Evolutionary conservation across 2,329 filamentous ascomycete species (phyloP).

Genomic region (Alternaria angustiovoidea): DNA sequence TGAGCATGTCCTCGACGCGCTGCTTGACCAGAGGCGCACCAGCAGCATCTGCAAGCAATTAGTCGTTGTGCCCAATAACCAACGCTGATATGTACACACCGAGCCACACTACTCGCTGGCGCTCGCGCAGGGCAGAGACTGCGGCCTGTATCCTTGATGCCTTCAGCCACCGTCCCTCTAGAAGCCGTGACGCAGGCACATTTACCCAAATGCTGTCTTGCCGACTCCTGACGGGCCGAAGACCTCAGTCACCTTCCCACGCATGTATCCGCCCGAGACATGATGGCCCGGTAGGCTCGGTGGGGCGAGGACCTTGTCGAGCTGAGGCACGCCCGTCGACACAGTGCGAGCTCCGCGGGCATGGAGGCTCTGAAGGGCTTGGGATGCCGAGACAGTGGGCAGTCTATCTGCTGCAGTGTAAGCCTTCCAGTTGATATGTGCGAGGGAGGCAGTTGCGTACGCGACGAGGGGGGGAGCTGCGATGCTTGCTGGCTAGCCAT

Average conservation of each 20-base stretch:
- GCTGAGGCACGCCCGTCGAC: slow-evolving; percentile 57
- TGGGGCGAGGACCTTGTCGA: slow-evolving; percentile 55
- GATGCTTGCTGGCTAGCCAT: slow-evolving; percentile 44
- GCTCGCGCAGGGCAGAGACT: slow-evolving; percentile 67
- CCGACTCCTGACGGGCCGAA: slow-evolving; percentile 88
- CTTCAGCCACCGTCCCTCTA: slow-evolving; percentile 32
- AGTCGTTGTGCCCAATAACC: slow-evolving; percentile 27
- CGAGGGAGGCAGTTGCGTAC: slow-evolving; percentile 36
- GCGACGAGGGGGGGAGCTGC: slow-evolving; percentile 46
- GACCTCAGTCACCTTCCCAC: slow-evolving; percentile 83
- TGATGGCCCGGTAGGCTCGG: slow-evolving; percentile 33
- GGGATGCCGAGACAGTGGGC: slow-evolving; percentile 77
- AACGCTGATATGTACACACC: slow-evolving; percentile 62
- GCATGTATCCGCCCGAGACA: slow-evolving; percentile 65
- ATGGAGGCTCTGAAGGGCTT: slow-evolving; percentile 70
- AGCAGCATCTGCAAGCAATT: slow-evolving; percentile 56
- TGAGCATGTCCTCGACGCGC: slow-evolving; percentile 60
- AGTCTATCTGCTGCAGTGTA: slow-evolving; percentile 68
- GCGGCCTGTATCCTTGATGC: slow-evolving; percentile 72
- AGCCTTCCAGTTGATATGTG: slow-evolving; percentile 15
- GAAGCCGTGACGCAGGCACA: slow-evolving; percentile 28
- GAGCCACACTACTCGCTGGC: slow-evolving; percentile 79
- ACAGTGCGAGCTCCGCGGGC: slow-evolving; percentile 58
- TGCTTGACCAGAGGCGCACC: slow-evolving; percentile 57
- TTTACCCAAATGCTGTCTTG: slow-evolving; percentile 84